phyloP scores from a whole-genome alignment of 2,329 filamentous ascomycete genomes.

The Nemania abortiva region DNA sequence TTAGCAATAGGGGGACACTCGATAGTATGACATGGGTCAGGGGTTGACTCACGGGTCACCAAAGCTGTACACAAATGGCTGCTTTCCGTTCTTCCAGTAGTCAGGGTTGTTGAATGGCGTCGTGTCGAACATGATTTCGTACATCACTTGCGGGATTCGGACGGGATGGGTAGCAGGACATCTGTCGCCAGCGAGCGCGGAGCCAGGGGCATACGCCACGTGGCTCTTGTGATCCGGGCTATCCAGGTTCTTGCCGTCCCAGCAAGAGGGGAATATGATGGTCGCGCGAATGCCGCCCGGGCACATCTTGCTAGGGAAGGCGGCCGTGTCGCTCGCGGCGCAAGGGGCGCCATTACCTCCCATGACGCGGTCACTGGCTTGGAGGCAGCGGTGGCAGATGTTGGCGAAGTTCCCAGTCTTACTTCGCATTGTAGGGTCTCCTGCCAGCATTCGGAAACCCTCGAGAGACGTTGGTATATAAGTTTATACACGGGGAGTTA shows the following conservation, averaged over 20 bases:
- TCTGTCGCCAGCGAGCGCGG: slow-evolving; percentile 26
- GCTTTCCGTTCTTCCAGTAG: slow-evolving; percentile 24
- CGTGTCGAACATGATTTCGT: slow-evolving; percentile 29
- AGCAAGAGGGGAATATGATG: slow-evolving; percentile 38
- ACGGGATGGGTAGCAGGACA: slow-evolving; percentile 20
- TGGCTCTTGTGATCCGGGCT: slow-evolving; percentile 50
- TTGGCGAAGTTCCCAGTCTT: slow-evolving; percentile 23
- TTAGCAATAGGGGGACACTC: neutral
- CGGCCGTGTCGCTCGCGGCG: slow-evolving; percentile 12
- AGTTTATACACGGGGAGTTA: neutral
- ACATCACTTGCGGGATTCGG: slow-evolving; percentile 26
- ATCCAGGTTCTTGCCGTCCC: slow-evolving; percentile 50
- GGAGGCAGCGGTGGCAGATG: slow-evolving; percentile 24
- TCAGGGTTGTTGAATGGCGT: slow-evolving; percentile 23
- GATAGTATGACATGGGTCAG: neutral
- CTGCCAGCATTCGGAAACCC: slow-evolving; percentile 26
- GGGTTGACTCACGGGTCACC: slow-evolving; percentile 19
- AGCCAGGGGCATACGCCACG: slow-evolving; percentile 17
- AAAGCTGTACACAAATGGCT: slow-evolving; percentile 24
- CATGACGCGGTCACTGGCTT: slow-evolving; percentile 21
- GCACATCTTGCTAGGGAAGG: slow-evolving; percentile 23
- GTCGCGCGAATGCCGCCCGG: slow-evolving; percentile 22
- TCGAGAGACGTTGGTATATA: neutral
- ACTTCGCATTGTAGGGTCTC: slow-evolving; percentile 18
- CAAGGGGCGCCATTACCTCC: slow-evolving; percentile 21